phyloP scores from a whole-genome alignment of 371 early-diverging fungal species.

The Fennellomyces sp. region DNA sequence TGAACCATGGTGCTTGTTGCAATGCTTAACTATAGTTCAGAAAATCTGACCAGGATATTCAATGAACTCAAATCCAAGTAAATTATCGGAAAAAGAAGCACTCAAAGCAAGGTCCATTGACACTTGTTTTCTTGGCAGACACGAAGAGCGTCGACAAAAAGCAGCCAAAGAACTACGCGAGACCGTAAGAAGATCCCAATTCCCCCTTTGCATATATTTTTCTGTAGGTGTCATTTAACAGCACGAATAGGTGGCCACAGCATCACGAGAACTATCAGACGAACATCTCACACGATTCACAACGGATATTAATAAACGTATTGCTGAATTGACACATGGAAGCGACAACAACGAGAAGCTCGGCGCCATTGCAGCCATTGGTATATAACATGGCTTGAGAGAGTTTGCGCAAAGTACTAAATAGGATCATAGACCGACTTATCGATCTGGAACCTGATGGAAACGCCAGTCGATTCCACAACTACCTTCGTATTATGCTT shows the following conservation, averaged over 20 bases:
- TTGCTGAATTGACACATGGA: constrained; percentile 74
- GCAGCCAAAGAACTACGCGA: constrained; percentile 65
- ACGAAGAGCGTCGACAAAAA: constrained; percentile 57
- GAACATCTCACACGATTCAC: constrained; percentile 71
- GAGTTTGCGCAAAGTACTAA: no score
- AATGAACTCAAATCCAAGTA: constrained; percentile 57
- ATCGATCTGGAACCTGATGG: constrained; percentile 88
- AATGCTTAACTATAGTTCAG: constrained; percentile 46
- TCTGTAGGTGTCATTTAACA: neutral
- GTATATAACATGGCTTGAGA: constrained; percentile 34
- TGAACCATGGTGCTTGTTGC: constrained; percentile 47
- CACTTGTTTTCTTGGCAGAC: constrained; percentile 26
- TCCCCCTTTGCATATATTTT: no score
- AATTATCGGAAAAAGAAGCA: constrained; percentile 1
- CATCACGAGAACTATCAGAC: constrained; percentile 69
- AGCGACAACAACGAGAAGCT: constrained; percentile 72
- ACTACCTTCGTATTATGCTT: constrained; percentile 83
- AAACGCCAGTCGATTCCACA: constrained; percentile 86
- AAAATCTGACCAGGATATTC: constrained; percentile 52
- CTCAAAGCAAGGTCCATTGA: neutral
- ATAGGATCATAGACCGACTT: constrained; percentile 65
- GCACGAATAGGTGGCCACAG: constrained; percentile 54
- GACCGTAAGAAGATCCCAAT: constrained; percentile 29
- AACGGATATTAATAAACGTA: constrained; percentile 75
- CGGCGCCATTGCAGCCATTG: constrained; percentile 78